Percentiles rank a stretch among this genome's conserved stretches.
Conservation (phyloP, 768 basidiomycete species). For the Lentinula aciculospora region DNA sequence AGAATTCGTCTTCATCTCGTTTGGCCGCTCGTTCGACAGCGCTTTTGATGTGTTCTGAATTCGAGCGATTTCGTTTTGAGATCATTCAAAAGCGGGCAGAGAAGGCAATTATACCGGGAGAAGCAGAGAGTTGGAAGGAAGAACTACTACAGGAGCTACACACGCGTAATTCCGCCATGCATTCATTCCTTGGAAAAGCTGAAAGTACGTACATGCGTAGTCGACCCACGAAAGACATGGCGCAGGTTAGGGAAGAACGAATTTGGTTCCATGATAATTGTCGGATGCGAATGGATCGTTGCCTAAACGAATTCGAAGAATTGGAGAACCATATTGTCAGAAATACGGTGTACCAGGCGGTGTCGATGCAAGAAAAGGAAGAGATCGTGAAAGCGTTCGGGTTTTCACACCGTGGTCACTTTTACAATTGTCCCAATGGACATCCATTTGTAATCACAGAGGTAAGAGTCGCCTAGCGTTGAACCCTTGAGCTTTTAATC, state of each 20-base stretch:
- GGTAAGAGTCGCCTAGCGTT: conserved; percentile 32
- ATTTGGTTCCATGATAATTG: conserved; percentile 44
- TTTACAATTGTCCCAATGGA: conserved; percentile 51
- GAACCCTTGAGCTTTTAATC: too few relatives aligned
- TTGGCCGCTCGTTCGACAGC: conserved; percentile 43
- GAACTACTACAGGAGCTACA: not conserved
- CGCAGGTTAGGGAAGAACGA: conserved; percentile 21
- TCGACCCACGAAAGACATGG: conserved; percentile 8
- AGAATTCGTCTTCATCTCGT: conserved; percentile 43
- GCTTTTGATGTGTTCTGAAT: conserved; percentile 34
- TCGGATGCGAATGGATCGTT: conserved; percentile 22
- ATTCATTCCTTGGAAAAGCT: conserved; percentile 23
- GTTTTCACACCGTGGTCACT: conserved; percentile 34
- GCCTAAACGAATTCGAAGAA: conserved; percentile 41
- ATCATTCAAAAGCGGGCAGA: conserved; percentile 18
- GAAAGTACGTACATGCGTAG: conserved; percentile 13
- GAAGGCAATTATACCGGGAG: conserved; percentile 6
- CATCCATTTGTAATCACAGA: conserved; percentile 45
- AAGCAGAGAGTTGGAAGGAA: not conserved
- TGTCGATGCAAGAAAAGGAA: conserved; percentile 50
- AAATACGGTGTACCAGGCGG: conserved; percentile 43
- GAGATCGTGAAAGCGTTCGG: conserved; percentile 42
- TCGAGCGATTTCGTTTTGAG: conserved; percentile 49
- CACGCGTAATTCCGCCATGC: conserved; percentile 16
- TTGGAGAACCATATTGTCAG: conserved; percentile 31